Conservation (phyloP, 169 alveolate species). For the Babesia bigemina region DNA sequence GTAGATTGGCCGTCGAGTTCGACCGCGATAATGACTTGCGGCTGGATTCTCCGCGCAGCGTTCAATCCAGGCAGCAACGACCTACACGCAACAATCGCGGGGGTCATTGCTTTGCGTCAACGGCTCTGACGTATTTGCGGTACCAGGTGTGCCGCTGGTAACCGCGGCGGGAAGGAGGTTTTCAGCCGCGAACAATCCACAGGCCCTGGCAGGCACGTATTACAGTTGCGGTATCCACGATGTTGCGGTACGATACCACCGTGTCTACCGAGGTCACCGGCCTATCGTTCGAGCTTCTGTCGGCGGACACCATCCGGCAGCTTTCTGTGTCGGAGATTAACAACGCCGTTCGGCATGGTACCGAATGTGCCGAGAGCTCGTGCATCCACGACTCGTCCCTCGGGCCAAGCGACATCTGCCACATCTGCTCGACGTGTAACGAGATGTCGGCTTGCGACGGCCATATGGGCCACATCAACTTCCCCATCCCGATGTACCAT, state of each 20-base stretch:
- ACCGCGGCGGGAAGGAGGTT: no score
- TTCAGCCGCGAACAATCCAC: not conserved
- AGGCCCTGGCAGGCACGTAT: not conserved
- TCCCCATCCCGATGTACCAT: slow-evolving; percentile 90
- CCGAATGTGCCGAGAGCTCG: slow-evolving; percentile 57
- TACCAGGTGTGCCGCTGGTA: no score
- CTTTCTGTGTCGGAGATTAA: slow-evolving; percentile 49
- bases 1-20: no score
- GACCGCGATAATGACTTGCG: no score
- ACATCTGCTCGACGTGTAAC: slow-evolving; percentile 86
- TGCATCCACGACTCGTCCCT: slow-evolving; percentile 92
- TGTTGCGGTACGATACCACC: slow-evolving; percentile 54
- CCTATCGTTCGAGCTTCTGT: slow-evolving; percentile 42
- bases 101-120: no score
- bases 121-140: no score
- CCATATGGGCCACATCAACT: slow-evolving; percentile 93
- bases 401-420: slow-evolving; percentile 92
- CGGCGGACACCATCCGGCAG: slow-evolving; percentile 30
- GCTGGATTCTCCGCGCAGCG: no score
- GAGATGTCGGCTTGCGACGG: slow-evolving; percentile 94
- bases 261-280: slow-evolving; percentile 67
- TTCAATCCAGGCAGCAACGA: no score
- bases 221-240: not conserved
- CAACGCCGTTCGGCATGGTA: slow-evolving; percentile 34
- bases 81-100: no score